phyloP scores from a whole-genome alignment of 1,284 basidiomycete genomes.

The Malassezia globosa region DNA sequence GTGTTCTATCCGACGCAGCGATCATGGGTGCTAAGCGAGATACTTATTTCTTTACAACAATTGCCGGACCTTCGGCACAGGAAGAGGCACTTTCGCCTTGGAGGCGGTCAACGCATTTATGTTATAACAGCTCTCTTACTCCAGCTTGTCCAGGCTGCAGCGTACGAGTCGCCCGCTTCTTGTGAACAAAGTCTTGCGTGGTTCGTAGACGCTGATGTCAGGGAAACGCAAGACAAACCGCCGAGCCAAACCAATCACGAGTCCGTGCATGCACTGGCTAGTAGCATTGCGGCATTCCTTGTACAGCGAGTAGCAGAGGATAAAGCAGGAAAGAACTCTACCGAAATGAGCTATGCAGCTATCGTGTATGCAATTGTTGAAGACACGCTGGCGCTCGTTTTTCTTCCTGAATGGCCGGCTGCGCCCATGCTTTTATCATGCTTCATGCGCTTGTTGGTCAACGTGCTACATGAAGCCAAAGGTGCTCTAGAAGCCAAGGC shows the following conservation, averaged over 20 bases:
- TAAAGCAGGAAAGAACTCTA: slow-evolving; percentile 29
- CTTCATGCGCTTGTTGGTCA: slow-evolving; percentile 28
- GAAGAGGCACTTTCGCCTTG: slow-evolving; percentile 57
- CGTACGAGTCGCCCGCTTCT: slow-evolving; percentile 20
- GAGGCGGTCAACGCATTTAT: slow-evolving; percentile 61
- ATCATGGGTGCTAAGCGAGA: slow-evolving; percentile 91
- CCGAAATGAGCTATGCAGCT: slow-evolving; percentile 56
- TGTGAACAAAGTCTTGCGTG: slow-evolving; percentile 20
- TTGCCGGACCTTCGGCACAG: slow-evolving; percentile 77
- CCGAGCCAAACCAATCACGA: slow-evolving; percentile 5
- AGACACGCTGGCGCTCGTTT: slow-evolving; percentile 76
- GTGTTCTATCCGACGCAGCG: slow-evolving; percentile 77
- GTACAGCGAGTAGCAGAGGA: slow-evolving; percentile 52
- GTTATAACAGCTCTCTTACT: slow-evolving; percentile 82
- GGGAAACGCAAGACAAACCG: neutral
- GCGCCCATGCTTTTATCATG: slow-evolving; percentile 58
- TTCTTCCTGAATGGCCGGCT: slow-evolving; percentile 93
- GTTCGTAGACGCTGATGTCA: slow-evolving; percentile 6
- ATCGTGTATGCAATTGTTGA: slow-evolving; percentile 81
- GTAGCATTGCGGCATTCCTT: slow-evolving; percentile 70
- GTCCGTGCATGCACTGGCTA: slow-evolving; percentile 32
- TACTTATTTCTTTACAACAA: slow-evolving; percentile 74
- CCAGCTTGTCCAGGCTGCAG: slow-evolving; percentile 83
- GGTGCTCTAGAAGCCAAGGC: slow-evolving; percentile 54
- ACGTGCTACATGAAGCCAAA: slow-evolving; percentile 61